Base-by-base conservation (phyloP, 805 yeast genomes). In the Candida hungchunana region DNA sequence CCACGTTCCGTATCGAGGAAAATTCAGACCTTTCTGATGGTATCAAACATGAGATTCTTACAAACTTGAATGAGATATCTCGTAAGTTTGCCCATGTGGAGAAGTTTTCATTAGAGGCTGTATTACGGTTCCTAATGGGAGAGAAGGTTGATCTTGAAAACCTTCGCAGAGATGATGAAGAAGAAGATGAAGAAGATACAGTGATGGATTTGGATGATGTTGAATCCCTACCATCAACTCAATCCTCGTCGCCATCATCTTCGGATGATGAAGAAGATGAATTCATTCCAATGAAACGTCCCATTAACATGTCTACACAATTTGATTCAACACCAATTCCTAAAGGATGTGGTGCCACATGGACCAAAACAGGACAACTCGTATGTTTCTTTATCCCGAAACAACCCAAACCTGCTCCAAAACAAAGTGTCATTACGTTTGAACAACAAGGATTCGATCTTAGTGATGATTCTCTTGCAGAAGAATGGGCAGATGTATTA, bases 301-400 rank as follows among this genome's bases (percentile, higher is more conserved):
- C 19, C 14, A 31, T 26, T 25, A 29, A 20, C n/a, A 12, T 5
- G 7, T 14, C 17, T 21, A 34, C 43, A 11, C 48, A 26, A 36
- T 73, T 78, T 50, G 95, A 86, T 53, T 79, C 86, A 26, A 85
- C 95, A 0, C 97, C 97, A 0, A 71, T 89, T 11, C 96, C 97
- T 0, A 88, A 85, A 53, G 93, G 88, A 8, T 89, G 96, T 63
- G 96, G 96, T 8, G 96, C 95, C 0, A 66, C 76, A 2, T 89
- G 96, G 96, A 70, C 94, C 0, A 71, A 77, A 10, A 71, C 75
- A 4, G 96, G 96, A 0, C 76, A 76, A 40, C 63, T 89, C 33
- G 81, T 89, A 1, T 85, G 95, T 53, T 89, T 89, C 51, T 87
- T 86, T 59, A 73, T 81, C 8, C 78, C 82, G 0, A 74, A 42